Percentiles rank a stretch among this genome's conserved stretches.
Conservation (phyloP, 2,329 filamentous ascomycete genomes). For the Diaporthe eres region DNA sequence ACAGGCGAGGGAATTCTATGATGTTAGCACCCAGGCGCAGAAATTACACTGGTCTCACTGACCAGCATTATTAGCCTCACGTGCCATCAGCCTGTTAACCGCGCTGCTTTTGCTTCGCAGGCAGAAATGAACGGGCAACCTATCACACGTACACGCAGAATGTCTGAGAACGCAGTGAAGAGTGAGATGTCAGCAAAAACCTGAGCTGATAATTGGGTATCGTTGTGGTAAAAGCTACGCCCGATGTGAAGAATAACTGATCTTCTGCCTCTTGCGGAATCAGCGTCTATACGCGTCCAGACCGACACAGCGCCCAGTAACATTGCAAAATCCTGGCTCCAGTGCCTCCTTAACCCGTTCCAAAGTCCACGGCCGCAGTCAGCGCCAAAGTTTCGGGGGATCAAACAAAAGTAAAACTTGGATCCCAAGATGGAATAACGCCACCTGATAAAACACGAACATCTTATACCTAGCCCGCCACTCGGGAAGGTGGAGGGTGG, state of each 20-base stretch:
- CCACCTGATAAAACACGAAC: constrained; percentile 21
- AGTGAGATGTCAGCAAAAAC: constrained; percentile 2
- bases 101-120: background rate
- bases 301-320: background rate
- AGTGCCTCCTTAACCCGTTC: background rate
- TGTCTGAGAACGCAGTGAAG: background rate
- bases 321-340: constrained; percentile 22
- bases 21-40: background rate
- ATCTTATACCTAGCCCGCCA: background rate
- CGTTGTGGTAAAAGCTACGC: constrained; percentile 28
- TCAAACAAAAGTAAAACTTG: constrained; percentile 3
- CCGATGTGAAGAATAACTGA: background rate
- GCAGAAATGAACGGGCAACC: background rate
- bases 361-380: background rate
- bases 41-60: background rate
- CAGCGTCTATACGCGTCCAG: constrained; percentile 18
- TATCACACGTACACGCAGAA: background rate
- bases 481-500: background rate
- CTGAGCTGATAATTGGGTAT: constrained; percentile 31
- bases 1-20: background rate
- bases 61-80: constrained; percentile 11
- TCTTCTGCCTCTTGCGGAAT: background rate
- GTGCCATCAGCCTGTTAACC: constrained; percentile 23
- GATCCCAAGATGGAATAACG: background rate
- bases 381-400: background rate